Percentiles rank a stretch among this genome's conserved stretches.
Evolutionary conservation across 495 filamentous ascomycete species (phyloP).

Genomic region (Echria macrotheca): DNA sequence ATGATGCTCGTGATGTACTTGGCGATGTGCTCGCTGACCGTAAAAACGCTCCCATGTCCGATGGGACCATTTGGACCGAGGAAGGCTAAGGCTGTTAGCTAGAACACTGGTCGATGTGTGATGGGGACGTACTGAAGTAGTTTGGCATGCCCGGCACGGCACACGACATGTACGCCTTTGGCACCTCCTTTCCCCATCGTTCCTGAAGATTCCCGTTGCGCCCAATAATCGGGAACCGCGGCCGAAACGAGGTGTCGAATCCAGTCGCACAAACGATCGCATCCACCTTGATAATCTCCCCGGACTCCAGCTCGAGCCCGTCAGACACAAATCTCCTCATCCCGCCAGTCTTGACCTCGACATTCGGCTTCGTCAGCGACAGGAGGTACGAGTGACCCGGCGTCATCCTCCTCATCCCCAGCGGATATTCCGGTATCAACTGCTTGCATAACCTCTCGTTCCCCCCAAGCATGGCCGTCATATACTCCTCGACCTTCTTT

Average conservation of each 20-base stretch:
- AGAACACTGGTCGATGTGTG: too few relatives aligned
- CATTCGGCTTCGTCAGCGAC: slow-evolving; percentile 55
- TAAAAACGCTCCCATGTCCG: slow-evolving; percentile 46
- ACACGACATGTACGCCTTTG: slow-evolving; percentile 42
- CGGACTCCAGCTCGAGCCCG: slow-evolving; percentile 53
- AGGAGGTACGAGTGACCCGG: slow-evolving; percentile 65
- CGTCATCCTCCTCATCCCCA: slow-evolving; percentile 63
- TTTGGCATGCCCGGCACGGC: slow-evolving; percentile 42
- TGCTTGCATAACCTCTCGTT: slow-evolving; percentile 40
- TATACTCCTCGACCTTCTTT: slow-evolving; percentile 36
- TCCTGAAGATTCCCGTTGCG: slow-evolving; percentile 46
- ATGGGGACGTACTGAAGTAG: slow-evolving; percentile 45
- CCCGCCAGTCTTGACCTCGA: slow-evolving; percentile 49
- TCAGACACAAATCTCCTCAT: slow-evolving; percentile 55
- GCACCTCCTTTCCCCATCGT: slow-evolving; percentile 28
- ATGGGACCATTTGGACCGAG: slow-evolving; percentile 46
- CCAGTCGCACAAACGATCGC: slow-evolving; percentile 68
- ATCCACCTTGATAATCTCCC: slow-evolving; percentile 51
- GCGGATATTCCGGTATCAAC: slow-evolving; percentile 59
- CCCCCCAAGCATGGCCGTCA: slow-evolving; percentile 39
- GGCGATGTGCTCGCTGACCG: slow-evolving; percentile 41
- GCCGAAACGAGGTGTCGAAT: slow-evolving; percentile 56
- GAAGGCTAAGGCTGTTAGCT: too few relatives aligned
- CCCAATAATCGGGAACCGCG: slow-evolving; percentile 56
- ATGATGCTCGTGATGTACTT: slow-evolving; percentile 41